Evolutionary conservation across 768 basidiomycete species (phyloP).

Genomic region (Leccinellum luteum): DNA sequence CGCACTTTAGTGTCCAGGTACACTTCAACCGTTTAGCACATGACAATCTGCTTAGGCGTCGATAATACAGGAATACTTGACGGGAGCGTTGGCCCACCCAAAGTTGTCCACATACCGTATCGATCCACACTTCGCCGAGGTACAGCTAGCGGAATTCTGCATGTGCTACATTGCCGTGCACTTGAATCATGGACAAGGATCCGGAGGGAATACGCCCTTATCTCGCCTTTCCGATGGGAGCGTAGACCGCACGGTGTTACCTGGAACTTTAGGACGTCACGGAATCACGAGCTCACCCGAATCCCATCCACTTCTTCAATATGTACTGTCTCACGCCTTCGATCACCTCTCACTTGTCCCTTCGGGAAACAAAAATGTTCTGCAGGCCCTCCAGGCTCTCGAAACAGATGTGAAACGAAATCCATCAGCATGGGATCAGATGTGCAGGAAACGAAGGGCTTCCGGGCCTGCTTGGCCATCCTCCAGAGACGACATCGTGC

Average conservation of each 20-base stretch:
- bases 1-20: constrained; percentile 11
- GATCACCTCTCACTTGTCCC: background rate
- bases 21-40: background rate
- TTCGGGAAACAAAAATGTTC: background rate
- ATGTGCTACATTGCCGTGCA: constrained; percentile 6
- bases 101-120: background rate
- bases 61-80: background rate
- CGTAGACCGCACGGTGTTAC: background rate
- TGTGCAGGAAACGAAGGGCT: background rate
- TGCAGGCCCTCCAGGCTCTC: background rate
- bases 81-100: background rate
- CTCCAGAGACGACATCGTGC: background rate
- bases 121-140: background rate
- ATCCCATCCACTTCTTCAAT: constrained; percentile 3
- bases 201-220: background rate
- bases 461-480: background rate
- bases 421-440: constrained; percentile 1
- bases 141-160: constrained; percentile 1
- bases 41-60: background rate
- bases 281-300: background rate
- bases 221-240: background rate
- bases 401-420: background rate
- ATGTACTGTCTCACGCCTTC: background rate
- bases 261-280: background rate
- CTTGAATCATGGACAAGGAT: background rate